A percentile compares a stretch with the other conserved stretches of the same genome.
Evolutionary conservation across 2,329 filamentous ascomycete species (phyloP).

Genomic region (Endothia cerciana): DNA sequence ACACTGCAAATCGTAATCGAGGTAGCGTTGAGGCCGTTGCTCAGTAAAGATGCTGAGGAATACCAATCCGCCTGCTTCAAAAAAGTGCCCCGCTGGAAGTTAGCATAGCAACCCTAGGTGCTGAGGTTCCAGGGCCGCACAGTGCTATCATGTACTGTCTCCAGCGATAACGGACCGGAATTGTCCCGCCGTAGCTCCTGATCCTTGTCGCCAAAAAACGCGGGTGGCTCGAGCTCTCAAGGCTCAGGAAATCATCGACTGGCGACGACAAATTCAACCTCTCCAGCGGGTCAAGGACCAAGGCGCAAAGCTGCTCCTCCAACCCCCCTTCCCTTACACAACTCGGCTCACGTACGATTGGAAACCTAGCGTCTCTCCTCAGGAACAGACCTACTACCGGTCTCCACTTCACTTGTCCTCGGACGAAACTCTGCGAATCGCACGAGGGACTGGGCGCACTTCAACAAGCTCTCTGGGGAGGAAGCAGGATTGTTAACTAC

Average conservation of each 20-base stretch:
- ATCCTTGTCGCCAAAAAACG: conserved; percentile 17
- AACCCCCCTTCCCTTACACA: conserved; percentile 1
- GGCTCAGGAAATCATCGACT: conserved; percentile 21
- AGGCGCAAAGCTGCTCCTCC: conserved; percentile 16
- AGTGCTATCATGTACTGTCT: conserved; percentile 12
- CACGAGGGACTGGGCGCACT: background rate
- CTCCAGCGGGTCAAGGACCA: conserved; percentile 4
- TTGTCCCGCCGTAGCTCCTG: conserved; percentile 13
- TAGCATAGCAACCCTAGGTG: background rate
- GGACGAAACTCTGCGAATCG: background rate
- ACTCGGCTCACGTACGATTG: background rate
- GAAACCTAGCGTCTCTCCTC: background rate
- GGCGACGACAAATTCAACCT: conserved; percentile 6
- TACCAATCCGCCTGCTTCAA: background rate
- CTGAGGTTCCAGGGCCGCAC: background rate
- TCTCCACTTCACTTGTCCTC: background rate
- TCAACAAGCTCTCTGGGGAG: background rate
- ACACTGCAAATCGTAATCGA: background rate
- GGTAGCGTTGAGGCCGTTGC: too few relatives aligned
- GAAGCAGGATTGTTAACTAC: conserved; percentile 11
- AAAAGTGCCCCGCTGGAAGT: conserved; percentile 26
- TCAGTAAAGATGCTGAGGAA: background rate
- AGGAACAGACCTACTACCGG: background rate
- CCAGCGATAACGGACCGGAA: conserved; percentile 12
- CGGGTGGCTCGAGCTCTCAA: background rate